phyloP scores from a whole-genome alignment of 1,284 basidiomycete genomes.

The Ustilago loliicola region DNA sequence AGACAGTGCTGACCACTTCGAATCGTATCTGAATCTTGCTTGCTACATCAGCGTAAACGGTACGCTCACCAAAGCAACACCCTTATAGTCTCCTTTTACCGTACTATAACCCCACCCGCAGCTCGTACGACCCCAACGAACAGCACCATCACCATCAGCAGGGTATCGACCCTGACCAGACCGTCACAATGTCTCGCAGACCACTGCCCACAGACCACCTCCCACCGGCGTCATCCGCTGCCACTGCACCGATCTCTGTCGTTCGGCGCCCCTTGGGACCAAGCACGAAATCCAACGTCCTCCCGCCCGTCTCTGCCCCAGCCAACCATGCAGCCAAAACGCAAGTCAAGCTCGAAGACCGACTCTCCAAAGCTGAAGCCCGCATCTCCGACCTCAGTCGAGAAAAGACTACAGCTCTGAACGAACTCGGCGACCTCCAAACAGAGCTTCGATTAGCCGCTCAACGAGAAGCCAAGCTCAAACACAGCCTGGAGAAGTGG shows the following conservation, averaged over 20 bases:
- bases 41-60: neutral
- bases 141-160: conserved; percentile 10
- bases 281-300: conserved; percentile 36
- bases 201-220: neutral
- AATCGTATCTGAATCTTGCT: neutral
- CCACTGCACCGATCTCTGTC: conserved; percentile 26
- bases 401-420: conserved; percentile 30
- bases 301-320: conserved; percentile 12
- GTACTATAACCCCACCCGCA: conserved; percentile 12
- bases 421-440: conserved; percentile 48
- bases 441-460: conserved; percentile 48
- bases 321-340: conserved; percentile 15
- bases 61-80: neutral
- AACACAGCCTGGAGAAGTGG: conserved; percentile 39
- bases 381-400: conserved; percentile 40
- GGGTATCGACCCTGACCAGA: conserved; percentile 24
- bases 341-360: conserved; percentile 44
- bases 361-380: conserved; percentile 30
- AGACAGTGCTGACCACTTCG: neutral
- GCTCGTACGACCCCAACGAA: conserved; percentile 21
- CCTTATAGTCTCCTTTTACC: neutral
- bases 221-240: neutral
- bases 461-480: conserved; percentile 52
- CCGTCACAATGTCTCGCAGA: conserved; percentile 32
- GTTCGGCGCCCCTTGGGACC: conserved; percentile 39